Base-by-base conservation (phyloP, 1,139 yeast genomes). In the Diutina rugosa region DNA sequence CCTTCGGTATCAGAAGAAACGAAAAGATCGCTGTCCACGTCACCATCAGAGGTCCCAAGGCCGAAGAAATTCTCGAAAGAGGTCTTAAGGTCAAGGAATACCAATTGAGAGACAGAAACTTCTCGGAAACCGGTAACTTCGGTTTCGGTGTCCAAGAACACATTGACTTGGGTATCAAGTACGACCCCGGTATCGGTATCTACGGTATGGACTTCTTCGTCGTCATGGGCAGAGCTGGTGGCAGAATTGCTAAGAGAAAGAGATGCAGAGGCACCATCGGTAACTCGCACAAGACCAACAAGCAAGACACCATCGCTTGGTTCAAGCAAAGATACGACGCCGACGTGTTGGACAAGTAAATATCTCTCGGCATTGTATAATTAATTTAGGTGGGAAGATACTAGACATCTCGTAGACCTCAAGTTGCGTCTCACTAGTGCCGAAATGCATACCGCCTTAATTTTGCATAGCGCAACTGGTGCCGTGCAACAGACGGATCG, bases 131-230 rank as follows among this genome's bases (percentile, higher is more conserved):
- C 73, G 99, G 99, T 81, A 95, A 93, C 97, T 93, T 93, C 73
- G 99, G 99, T 83, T 93, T 93, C 87, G 99, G 99, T 87, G 85
- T 93, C 76, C 90, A 89, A 71, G 99, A 93, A 85, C 99, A 93
- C 87, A 93, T 93, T 73, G 99, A 93, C 79, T 87, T 93, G 79
- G 99, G 99, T 85, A 93, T 93, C 88, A 95, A 95, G 85, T 93
- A 93, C 83, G 99, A 95, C 80, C 99, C 99, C 79, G 84, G 89
- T 76, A 95, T 93, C 73, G 99, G 99, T 79, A 93, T 93, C 78
- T 95, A 93, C 93, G 99, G 99, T 85, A 93, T 93, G 99, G 99
- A 93, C 81, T 93, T 93, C 87, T 95, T 90, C 93, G 93, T 93
- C 74, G 97, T 91, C 74, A 82, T 93, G 84, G 97, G 97, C 77